Percentiles rank a stretch among this genome's conserved stretches.
phyloP scores from a whole-genome alignment of 2,329 filamentous ascomycete genomes.

The Pseudofabraea citricarpa region DNA sequence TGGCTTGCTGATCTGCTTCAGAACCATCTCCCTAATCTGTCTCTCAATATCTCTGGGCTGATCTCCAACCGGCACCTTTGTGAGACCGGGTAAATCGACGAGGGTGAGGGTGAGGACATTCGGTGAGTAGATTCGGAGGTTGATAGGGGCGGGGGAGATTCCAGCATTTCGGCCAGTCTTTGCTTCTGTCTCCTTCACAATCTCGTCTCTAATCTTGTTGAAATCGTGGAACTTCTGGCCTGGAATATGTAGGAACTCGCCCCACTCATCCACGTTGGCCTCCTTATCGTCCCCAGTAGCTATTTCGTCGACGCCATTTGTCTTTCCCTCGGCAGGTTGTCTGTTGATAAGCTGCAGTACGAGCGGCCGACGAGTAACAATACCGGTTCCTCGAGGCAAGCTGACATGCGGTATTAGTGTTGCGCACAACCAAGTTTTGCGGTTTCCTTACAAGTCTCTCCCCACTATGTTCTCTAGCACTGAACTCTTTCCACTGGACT shows the following conservation, averaged over 20 bases:
- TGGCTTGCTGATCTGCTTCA: constrained; percentile 97
- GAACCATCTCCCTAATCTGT: constrained; percentile 95
- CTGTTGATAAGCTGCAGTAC: constrained; percentile 98
- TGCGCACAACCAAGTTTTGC: constrained; percentile 8
- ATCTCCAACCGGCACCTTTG: constrained; percentile 93
- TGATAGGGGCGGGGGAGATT: constrained; percentile 95
- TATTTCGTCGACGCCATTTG: constrained; percentile 69
- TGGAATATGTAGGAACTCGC: constrained; percentile 96
- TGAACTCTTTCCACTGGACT: constrained; percentile 99
- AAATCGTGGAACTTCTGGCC: constrained; percentile 98
- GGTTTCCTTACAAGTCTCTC: constrained; percentile 81
- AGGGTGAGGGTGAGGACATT: constrained; percentile 96
- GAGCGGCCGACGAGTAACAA: constrained; percentile 92
- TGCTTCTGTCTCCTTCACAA: constrained; percentile 89
- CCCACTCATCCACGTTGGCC: constrained; percentile 93
- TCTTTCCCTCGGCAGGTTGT: constrained; percentile 52
- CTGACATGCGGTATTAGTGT: constrained; percentile 43
- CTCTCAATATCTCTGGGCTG: constrained; percentile 95
- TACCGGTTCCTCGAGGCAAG: constrained; percentile 93
- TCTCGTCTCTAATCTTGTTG: constrained; percentile 97
- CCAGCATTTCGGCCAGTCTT: constrained; percentile 96
- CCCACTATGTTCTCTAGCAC: constrained; percentile 98
- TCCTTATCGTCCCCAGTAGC: constrained; percentile 71
- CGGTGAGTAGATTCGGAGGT: constrained; percentile 95
- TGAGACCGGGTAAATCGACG: constrained; percentile 93